Base-by-base conservation (phyloP, 169 alveolate genomes). In the Eimeria falciformis region DNA sequence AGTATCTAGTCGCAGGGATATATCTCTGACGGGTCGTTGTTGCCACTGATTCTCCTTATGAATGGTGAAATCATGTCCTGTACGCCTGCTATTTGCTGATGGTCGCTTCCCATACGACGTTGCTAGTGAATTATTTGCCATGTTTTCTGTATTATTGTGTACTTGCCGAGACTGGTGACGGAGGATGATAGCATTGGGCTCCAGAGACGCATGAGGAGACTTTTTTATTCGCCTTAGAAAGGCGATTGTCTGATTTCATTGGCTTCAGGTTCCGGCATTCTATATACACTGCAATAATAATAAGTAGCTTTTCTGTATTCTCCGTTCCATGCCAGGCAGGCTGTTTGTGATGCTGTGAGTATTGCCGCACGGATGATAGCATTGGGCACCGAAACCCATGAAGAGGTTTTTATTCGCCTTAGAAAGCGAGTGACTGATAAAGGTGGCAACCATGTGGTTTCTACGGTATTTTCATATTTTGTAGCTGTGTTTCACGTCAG, bases 391-490 rank as follows among this genome's bases (percentile, higher is more conserved):
- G 68, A 73, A 0, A 0, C 21, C 55, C 43, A 7, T 77, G 86
- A 47, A 21, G 86, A 77, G 37, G 25, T 46, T 25, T 47, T 47
- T 47, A 14, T 77, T 77, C 86, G 86, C 86, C 86, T 43, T 45
- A 53, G 58, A 56, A 77, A 77, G 86, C 86, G 86, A 77, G 58
- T 46, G 23, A 77, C 86, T 77, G 86, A 77, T 6, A 4, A 14
- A 23, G 45, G 86, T 25, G 68, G 71, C 43, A 23, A 14, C 11
- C 0, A 33, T 68, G 14, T 62, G 33, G 73, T 62, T 14, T 23
- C 5, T 50, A 12, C 18, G 11, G 4, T 50, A 50, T 1, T 50
- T 50, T 0, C 62, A 12, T 50, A 21, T 50, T 12, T 50, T 21
- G 2, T 50, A n/a, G n/a, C n/a, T n/a, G n/a, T n/a, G n/a, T n/a